A percentile compares a stretch with the other conserved stretches of the same genome.
Evolutionary conservation across 1,284 basidiomycete genomes (phyloP).

Genomic region (Rhodotorula sp.): DNA sequence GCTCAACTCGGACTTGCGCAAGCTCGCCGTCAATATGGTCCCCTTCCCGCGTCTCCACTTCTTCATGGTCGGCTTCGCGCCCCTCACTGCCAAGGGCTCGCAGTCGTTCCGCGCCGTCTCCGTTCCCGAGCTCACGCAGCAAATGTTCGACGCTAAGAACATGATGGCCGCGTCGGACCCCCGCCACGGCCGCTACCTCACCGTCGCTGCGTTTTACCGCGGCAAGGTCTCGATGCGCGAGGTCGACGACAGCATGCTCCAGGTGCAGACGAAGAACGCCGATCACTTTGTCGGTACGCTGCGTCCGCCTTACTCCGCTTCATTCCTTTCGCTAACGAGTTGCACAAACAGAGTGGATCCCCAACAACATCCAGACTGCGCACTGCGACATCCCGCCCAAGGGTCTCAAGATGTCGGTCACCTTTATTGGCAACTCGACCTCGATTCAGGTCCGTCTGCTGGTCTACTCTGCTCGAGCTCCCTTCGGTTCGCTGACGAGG

Average conservation of each 20-base stretch:
- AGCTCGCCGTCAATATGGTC: slow-evolving; percentile 94
- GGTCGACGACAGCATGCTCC: slow-evolving; percentile 88
- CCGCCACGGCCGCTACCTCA: slow-evolving; percentile 74
- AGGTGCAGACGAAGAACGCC: slow-evolving; percentile 73
- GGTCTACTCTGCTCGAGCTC: no score
- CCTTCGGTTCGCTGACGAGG: no score
- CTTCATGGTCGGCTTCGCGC: slow-evolving; percentile 98
- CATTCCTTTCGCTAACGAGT: background rate
- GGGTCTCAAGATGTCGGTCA: slow-evolving; percentile 83
- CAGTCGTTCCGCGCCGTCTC: slow-evolving; percentile 76
- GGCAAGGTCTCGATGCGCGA: slow-evolving; percentile 99
- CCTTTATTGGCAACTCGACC: slow-evolving; percentile 92
- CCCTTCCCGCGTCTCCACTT: slow-evolving; percentile 75
- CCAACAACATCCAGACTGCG: slow-evolving; percentile 93
- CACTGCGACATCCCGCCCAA: slow-evolving; percentile 94
- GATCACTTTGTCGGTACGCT: slow-evolving; percentile 70
- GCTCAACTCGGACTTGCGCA: slow-evolving; percentile 91
- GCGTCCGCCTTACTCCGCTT: no score
- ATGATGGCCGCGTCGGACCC: slow-evolving; percentile 80
- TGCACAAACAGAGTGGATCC: slow-evolving; percentile 75
- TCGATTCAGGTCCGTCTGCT: slow-evolving; percentile 65
- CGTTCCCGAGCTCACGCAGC: slow-evolving; percentile 92
- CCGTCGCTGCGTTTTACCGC: slow-evolving; percentile 96
- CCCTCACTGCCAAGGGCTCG: slow-evolving; percentile 87
- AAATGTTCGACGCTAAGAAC: slow-evolving; percentile 96